Evolutionary conservation across 371 early-diverging fungal genomes (phyloP), one percentile per base, ranked within the genome.

Genomic region (Gilbertella persicaria): DNA sequence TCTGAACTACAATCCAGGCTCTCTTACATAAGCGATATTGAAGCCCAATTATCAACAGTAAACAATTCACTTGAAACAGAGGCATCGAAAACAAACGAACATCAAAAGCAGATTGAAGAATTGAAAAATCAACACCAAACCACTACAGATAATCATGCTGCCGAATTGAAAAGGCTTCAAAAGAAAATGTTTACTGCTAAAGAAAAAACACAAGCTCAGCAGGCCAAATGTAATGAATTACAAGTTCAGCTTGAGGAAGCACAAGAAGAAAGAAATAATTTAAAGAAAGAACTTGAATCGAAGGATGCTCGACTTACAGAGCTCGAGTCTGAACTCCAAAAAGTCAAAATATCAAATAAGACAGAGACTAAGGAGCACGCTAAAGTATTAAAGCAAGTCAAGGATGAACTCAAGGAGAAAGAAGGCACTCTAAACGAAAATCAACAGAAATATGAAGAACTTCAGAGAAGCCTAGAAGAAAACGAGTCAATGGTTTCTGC

Each of bases 91-190:
- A 16, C 33, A 29, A 3, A 25, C 48, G 13, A 35, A 1, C 44
- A 35, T 20, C 38, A 52, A 2, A 8, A 13, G 3, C 23, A 55
- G 9, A 13, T 55, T 3, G 42, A 55, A 12, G 39, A 35, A 3
- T 35, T 55, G 4, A 35, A 39, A 9, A 24, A 6, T 14, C 12
- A 19, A n/a, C 46, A 55, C n/a, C 33, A 55, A 30, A 30, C 46
- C 17, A 9, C 20, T 2, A 2, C 10, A 5, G 42, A 51, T 6
- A 26, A 17, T 8, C 40, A 51, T 30, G 16, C 39, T 12, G 23
- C 47, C 9, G 19, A 39, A 12, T 3, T 40, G 5, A 20, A 28
- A 21, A 29, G 40, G 19, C 21, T 46, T 12, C 29, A 55, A 23
- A 40, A 47, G 29, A 40, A 55, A 20, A 38, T 55, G 47, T 16